phyloP scores from a whole-genome alignment of 2,329 filamentous ascomycete species.

The Beauveria brongniartii region DNA sequence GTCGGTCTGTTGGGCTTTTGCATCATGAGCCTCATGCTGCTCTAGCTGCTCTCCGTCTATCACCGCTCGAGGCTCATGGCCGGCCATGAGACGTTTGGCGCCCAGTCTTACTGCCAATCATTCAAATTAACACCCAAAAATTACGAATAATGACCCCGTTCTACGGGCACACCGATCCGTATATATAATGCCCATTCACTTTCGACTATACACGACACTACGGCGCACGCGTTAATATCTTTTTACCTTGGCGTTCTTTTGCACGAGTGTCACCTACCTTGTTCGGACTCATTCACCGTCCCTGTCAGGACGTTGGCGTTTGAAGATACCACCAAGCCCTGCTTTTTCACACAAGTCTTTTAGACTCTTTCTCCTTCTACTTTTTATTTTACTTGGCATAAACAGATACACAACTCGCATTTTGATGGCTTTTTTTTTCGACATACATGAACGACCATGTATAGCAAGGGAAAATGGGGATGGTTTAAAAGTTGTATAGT shows the following conservation, averaged over 20 bases:
- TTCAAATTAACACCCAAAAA: not conserved
- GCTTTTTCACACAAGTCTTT: not conserved
- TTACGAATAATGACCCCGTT: conserved; percentile 9
- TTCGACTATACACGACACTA: not conserved
- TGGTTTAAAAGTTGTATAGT: not conserved
- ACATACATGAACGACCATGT: not conserved
- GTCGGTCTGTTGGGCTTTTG: conserved; percentile 29
- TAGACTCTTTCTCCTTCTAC: not conserved
- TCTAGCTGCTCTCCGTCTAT: conserved; percentile 16
- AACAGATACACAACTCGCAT: conserved; percentile 6
- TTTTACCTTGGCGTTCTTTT: not conserved
- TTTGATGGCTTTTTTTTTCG: not conserved
- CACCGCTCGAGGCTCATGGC: conserved; percentile 1
- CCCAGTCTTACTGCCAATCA: not conserved
- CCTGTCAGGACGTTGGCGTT: conserved; percentile 17
- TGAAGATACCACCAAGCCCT: conserved; percentile 16
- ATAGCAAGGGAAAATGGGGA: not conserved
- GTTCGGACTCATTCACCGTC: conserved; percentile 14
- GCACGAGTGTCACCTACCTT: not conserved
- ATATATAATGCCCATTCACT: conserved; percentile 1
- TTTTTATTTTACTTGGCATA: not conserved
- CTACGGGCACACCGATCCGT: not conserved
- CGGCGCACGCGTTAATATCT: not conserved
- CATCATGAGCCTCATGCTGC: conserved; percentile 28
- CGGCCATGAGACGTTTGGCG: conserved; percentile 9